phyloP scores from a whole-genome alignment of 2,329 filamentous ascomycete genomes.

The Talaromyces sp. region DNA sequence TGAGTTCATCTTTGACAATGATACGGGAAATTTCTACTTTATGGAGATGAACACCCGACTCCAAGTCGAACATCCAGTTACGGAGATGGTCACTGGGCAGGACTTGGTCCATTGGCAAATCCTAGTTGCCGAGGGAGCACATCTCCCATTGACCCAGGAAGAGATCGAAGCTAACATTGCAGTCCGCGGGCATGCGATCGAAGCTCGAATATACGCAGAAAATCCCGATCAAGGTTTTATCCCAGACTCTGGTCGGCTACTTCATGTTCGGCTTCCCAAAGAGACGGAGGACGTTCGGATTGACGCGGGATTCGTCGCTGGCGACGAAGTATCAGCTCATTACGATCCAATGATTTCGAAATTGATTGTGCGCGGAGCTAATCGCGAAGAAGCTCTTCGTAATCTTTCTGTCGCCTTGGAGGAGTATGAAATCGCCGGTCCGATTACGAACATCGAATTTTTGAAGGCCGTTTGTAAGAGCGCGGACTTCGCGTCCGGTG shows the following conservation, averaged over 20 bases:
- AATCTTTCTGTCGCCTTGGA: conserved; percentile 77
- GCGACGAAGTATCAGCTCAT: conserved; percentile 86
- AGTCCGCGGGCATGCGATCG: conserved; percentile 78
- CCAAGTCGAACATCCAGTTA: conserved; percentile 96
- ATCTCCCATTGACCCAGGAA: conserved; percentile 62
- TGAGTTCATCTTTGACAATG: conserved; percentile 68
- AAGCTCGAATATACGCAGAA: conserved; percentile 95
- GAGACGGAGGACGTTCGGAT: conserved; percentile 73
- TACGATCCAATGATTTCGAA: conserved; percentile 99
- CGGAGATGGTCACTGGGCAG: conserved; percentile 70
- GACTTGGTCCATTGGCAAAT: conserved; percentile 96
- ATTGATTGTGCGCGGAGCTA: conserved; percentile 81
- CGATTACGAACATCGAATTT: conserved; percentile 96
- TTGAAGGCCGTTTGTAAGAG: conserved; percentile 82
- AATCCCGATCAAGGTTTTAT: conserved; percentile 89
- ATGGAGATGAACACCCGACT: conserved; percentile 77
- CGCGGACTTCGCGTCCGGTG: conserved; percentile 75
- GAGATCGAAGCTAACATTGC: conserved; percentile 68
- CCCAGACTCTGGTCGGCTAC: conserved; percentile 83
- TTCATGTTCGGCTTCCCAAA: conserved; percentile 74
- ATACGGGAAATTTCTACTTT: conserved; percentile 64
- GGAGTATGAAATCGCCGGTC: conserved; percentile 86
- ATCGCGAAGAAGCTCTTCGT: conserved; percentile 74
- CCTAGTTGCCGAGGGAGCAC: conserved; percentile 70
- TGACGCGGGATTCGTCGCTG: conserved; percentile 87